phyloP scores from a whole-genome alignment of 352 stramenopile genomes.

The Phytophthora crassamura region DNA sequence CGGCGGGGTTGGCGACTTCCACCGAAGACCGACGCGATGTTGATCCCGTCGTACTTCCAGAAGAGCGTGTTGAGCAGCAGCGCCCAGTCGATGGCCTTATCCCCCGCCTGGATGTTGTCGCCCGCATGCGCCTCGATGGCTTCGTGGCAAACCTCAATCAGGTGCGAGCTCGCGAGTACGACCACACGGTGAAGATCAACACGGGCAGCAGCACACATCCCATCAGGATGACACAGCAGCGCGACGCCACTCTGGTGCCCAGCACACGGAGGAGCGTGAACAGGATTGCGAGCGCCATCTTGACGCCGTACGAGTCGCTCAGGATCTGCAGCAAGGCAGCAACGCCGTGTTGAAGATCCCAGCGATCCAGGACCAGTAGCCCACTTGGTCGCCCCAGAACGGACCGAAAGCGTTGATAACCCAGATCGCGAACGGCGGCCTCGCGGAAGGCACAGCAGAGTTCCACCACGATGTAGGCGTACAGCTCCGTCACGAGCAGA shows the following conservation, averaged over 20 bases:
- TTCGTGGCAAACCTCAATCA: conserved; percentile 88
- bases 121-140: conserved; percentile 16
- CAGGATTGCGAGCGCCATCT: conserved; percentile 34
- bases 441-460: conserved; percentile 77
- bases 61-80: conserved; percentile 93
- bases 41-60: conserved; percentile 94
- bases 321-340: conserved; percentile 53
- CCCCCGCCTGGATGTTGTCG: conserved; percentile 65
- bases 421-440: conserved; percentile 78
- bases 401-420: conserved; percentile 69
- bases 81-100: conserved; percentile 58
- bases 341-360: conserved; percentile 66
- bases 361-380: conserved; percentile 85
- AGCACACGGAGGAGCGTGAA: conserved; percentile 44
- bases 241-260: conserved; percentile 33
- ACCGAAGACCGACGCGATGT: conserved; percentile 81
- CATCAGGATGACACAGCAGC: conserved; percentile 33
- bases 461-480: conserved; percentile 67
- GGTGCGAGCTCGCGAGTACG: conserved; percentile 44
- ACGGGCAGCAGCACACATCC: conserved; percentile 76
- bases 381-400: conserved; percentile 75
- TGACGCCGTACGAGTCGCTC: conserved; percentile 41
- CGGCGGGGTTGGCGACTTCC: conserved; percentile 78
- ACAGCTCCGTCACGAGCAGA: conserved; percentile 66
- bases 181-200: conserved; percentile 64